Conservation (phyloP, 345 rosid genomes). For the Pistacia integerrima region DNA sequence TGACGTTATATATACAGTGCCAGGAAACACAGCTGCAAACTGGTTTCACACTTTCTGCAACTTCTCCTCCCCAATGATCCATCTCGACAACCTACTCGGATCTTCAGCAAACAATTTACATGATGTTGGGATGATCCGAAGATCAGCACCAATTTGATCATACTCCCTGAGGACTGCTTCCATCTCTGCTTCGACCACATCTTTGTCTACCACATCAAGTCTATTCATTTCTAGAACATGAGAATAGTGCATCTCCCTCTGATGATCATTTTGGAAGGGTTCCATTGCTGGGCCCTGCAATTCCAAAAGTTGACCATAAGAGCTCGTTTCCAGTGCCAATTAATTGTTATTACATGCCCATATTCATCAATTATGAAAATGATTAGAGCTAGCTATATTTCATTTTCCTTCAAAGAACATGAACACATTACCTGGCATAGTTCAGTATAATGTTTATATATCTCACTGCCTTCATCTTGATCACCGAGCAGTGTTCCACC, state of each 20-base stretch:
- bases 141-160: constrained; percentile 62
- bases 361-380: not conserved
- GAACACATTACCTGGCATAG: constrained; percentile 76
- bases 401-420: not conserved
- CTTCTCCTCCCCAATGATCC: constrained; percentile 72
- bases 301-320: not conserved
- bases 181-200: constrained; percentile 71
- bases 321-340: not conserved
- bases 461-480: constrained; percentile 85
- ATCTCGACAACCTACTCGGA: constrained; percentile 66
- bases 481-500: constrained; percentile 92
- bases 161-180: constrained; percentile 63
- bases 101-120: constrained; percentile 65
- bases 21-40: not conserved
- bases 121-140: constrained; percentile 65
- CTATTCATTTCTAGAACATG: constrained; percentile 55
- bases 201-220: constrained; percentile 58
- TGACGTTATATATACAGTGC: not conserved
- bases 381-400: not conserved
- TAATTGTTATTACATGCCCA: not conserved
- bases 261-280: constrained; percentile 69
- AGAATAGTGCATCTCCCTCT: constrained; percentile 60
- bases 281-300: constrained; percentile 75
- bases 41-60: constrained; percentile 28
- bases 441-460: constrained; percentile 82